These are phyloP conservation scores for Pythium dissotocum DNA, from an alignment of 352 stramenopile genomes.

Conservation along the genomic window DNA sequence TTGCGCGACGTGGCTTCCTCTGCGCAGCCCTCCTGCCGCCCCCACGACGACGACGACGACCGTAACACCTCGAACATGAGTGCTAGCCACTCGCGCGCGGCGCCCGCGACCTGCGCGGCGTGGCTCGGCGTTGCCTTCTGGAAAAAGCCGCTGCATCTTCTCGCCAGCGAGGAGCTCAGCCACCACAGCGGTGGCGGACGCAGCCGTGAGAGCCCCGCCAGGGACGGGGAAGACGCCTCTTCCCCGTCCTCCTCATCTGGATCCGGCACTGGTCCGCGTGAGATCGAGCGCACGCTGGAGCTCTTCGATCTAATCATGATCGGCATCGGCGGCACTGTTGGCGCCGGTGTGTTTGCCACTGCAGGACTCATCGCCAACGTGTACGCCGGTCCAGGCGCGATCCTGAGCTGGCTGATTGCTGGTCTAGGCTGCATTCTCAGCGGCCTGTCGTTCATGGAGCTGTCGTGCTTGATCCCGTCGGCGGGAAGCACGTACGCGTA, in stretches of 20 bases:
- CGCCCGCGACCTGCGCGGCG: constrained; percentile 18
- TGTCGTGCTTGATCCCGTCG: constrained; percentile 85
- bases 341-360: constrained; percentile 92
- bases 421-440: constrained; percentile 79
- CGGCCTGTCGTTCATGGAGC: constrained; percentile 91
- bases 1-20: not conserved
- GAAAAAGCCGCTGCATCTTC: constrained; percentile 66
- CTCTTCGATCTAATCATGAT: constrained; percentile 94
- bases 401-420: constrained; percentile 84
- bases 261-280: constrained; percentile 11
- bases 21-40: not conserved
- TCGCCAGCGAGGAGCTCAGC: constrained; percentile 22
- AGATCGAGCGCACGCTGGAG: constrained; percentile 65
- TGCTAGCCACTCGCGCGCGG: constrained; percentile 2
- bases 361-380: constrained; percentile 63
- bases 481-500: constrained; percentile 94
- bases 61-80: not conserved
- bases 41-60: not conserved
- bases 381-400: constrained; percentile 75
- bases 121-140: constrained; percentile 67
- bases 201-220: constrained; percentile 23
- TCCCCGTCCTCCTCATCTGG: not conserved
- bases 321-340: constrained; percentile 93
- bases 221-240: constrained; percentile 14
- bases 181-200: constrained; percentile 13